These are phyloP conservation scores for Crassisporium funariophilum DNA, from an alignment of 768 basidiomycete species.

Conservation along the genomic window DNA sequence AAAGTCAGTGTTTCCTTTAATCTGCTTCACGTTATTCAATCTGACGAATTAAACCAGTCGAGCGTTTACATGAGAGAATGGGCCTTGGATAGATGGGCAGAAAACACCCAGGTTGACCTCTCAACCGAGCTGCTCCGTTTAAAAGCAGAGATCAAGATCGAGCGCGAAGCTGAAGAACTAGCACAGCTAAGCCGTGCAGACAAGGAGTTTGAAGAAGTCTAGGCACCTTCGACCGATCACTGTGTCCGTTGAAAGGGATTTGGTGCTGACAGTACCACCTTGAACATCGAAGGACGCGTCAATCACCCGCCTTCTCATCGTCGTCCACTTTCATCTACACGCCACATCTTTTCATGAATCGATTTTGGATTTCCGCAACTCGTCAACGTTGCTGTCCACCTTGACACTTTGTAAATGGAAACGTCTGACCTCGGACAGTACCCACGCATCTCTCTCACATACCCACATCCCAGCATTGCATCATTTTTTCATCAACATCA, in stretches of 20 bases:
- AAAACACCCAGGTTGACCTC: slow-evolving; percentile 61
- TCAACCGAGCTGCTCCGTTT: slow-evolving; percentile 58
- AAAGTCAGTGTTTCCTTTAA: slow-evolving; percentile 54
- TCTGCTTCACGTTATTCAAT: not conserved
- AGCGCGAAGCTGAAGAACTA: slow-evolving; percentile 36
- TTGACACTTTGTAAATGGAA: no score
- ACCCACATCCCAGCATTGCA: no score
- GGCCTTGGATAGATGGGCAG: slow-evolving; percentile 78
- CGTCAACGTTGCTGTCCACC: no score
- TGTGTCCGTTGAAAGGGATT: slow-evolving; percentile 8
- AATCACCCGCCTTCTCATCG: no score
- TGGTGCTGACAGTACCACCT: no score
- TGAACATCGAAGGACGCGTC: no score
- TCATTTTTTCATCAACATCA: not conserved
- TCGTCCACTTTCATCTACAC: no score
- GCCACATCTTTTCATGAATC: no score
- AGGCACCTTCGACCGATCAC: slow-evolving; percentile 10
- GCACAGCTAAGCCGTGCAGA: slow-evolving; percentile 7
- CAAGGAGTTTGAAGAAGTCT: slow-evolving; percentile 16
- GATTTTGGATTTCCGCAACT: no score
- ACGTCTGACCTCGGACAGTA: no score
- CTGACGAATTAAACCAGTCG: no score
- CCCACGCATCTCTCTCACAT: no score
- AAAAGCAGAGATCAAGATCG: slow-evolving; percentile 55
- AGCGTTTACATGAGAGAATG: slow-evolving; percentile 84